Conservation (phyloP, 352 stramenopile species). For the Phytophthora uliginosa region DNA sequence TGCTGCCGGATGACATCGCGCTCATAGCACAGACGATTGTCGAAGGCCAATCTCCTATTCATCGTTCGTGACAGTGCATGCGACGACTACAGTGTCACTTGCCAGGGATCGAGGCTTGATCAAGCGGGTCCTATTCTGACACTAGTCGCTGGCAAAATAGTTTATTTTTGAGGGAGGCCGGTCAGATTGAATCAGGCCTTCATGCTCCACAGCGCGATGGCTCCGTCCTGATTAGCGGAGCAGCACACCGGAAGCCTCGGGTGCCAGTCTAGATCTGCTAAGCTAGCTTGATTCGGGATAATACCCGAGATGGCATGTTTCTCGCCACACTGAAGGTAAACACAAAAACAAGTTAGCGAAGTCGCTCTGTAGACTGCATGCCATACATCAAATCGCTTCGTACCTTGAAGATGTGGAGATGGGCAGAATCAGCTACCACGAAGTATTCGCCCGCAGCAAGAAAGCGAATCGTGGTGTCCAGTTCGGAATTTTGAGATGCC, state of each 20-base stretch:
- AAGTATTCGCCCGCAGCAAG: conserved; percentile 42
- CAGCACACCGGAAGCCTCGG: conserved; percentile 43
- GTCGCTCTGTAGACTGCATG: not conserved
- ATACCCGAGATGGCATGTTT: conserved; percentile 26
- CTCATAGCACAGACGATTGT: conserved; percentile 88
- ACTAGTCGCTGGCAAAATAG: conserved; percentile 28
- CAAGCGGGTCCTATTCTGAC: conserved; percentile 22
- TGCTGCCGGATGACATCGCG: conserved; percentile 74
- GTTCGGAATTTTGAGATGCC: conserved; percentile 5
- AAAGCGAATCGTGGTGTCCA: conserved; percentile 47
- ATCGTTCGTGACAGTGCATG: conserved; percentile 38
- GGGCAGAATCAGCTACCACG: conserved; percentile 39
- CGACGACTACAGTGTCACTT: not conserved
- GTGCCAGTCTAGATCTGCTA: conserved; percentile 56
- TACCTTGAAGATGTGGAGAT: conserved; percentile 53
- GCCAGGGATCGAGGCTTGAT: conserved; percentile 8
- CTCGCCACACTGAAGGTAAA: conserved; percentile 33
- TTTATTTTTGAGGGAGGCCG: conserved; percentile 35
- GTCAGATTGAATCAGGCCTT: conserved; percentile 16
- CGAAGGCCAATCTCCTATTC: conserved; percentile 83
- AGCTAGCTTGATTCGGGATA: conserved; percentile 34
- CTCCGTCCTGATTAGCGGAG: conserved; percentile 46
- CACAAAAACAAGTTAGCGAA: conserved; percentile 1
- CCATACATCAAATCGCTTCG: not conserved
- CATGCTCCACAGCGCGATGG: conserved; percentile 51